Evolutionary conservation across 2,329 filamentous ascomycete genomes (phyloP), one percentile per base, ranked within the genome.

Genomic region (Seiridium unicorne): DNA sequence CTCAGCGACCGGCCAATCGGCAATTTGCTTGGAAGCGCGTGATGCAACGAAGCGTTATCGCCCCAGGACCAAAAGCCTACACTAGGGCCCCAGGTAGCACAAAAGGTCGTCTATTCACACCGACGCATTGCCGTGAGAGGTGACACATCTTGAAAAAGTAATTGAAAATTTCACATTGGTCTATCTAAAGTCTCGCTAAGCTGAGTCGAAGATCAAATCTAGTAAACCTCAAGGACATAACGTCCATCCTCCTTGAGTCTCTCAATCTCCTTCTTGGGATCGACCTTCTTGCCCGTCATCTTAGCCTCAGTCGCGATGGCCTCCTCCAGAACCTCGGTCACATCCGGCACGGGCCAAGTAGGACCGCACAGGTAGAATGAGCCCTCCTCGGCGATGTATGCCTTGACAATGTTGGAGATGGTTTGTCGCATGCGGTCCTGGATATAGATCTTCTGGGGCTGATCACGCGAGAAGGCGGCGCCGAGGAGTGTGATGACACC

Each of bases 371-470:
- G 89, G 78, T 99, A 99, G 80, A 99, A 99, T 40, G 90, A 89
- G 60, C 95, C 95, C 69, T 95, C 89, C 66, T 97, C 87, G 70
- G 88, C 81, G 65, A 97, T 86, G 75, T 98, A 98, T 0, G 93
- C 90, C 76, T 93, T 81, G 61, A 92, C 84, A 64, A 99, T 96
- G 63, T 95, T 89, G 49, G 81, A 79, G 61, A 98, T 79, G 0
- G 89, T 92, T 84, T 98, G 84, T 60, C 95, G 84, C 95, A 99
- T 99, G 66, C 93, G 87, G 75, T 99, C 95, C 81, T 99, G 95
- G 72, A 99, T 99, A 79, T 99, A 99, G 66, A 99, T 97, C 88
- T 99, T 99, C 81, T 97, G 84, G 13, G 92, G 90, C 84, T 99
- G 95, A 74, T 99, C 95, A 73, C 95, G 90, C 61, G 92, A 96